These are phyloP conservation scores for Besnoitia besnoiti DNA, from an alignment of 169 alveolate species.

Conservation along the genomic window DNA sequence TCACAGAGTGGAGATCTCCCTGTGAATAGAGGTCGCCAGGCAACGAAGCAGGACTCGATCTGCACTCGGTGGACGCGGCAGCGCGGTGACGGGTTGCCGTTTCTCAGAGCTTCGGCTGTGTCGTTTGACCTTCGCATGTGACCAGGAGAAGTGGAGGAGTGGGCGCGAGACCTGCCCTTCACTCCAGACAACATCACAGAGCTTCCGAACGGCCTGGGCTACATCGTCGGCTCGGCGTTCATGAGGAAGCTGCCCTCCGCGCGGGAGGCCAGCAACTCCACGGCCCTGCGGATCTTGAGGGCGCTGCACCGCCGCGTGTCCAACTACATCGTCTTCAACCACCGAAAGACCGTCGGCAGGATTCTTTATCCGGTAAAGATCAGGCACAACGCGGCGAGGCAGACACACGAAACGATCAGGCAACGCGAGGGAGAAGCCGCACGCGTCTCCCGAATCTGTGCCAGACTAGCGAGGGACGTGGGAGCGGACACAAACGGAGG, in stretches of 20 bases:
- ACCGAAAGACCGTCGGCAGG: neutral
- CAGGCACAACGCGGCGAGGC: neutral
- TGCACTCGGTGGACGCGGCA: too few species aligned
- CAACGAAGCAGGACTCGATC: too few species aligned
- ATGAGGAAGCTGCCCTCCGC: neutral
- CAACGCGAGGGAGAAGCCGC: too few species aligned
- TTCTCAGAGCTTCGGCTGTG: too few species aligned
- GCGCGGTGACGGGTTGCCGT: too few species aligned
- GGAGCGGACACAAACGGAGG: too few species aligned
- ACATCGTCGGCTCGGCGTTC: neutral
- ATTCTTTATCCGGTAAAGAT: slow-evolving; percentile 12
- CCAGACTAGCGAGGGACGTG: too few species aligned
- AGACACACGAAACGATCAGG: too few species aligned
- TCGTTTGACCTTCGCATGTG: too few species aligned
- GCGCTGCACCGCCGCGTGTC: neutral
- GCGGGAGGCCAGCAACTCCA: neutral
- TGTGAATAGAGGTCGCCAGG: too few species aligned
- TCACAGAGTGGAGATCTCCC: too few species aligned
- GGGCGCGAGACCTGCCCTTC: neutral
- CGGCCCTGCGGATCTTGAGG: neutral
- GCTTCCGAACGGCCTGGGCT: slow-evolving; percentile 19
- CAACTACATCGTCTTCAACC: neutral
- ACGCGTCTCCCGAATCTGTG: too few species aligned
- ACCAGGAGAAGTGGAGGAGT: slow-evolving; percentile 6
- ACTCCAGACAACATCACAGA: neutral